A percentile compares a stretch with the other conserved stretches of the same genome.
Evolutionary conservation across 257 asterid species (phyloP).

Genomic region (Ligustrum vulgare): DNA sequence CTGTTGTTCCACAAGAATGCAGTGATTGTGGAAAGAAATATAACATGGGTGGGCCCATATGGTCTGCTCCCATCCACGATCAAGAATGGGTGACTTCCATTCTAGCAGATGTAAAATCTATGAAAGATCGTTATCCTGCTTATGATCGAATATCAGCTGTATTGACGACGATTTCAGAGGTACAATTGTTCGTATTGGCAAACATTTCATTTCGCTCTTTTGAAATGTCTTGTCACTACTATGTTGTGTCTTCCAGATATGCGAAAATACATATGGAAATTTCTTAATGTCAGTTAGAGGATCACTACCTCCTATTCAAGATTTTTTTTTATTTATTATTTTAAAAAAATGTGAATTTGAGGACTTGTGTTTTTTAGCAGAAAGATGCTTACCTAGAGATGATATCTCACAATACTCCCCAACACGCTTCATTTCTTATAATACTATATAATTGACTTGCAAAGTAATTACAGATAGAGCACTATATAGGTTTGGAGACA

Average conservation of each 20-base stretch:
- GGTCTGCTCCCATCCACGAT: constrained; percentile 98
- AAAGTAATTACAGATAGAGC: background rate
- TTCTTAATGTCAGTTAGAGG: background rate
- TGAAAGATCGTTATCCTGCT: constrained; percentile 81
- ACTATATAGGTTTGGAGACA: background rate
- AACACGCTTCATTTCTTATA: background rate
- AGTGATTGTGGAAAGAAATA: constrained; percentile 90
- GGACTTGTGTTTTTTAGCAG: background rate
- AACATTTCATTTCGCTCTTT: background rate
- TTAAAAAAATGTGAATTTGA: background rate
- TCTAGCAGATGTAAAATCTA: constrained; percentile 66
- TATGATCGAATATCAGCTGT: constrained; percentile 76
- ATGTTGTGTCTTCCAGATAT: background rate
- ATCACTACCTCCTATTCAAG: background rate
- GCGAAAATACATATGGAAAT: background rate
- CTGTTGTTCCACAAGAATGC: constrained; percentile 83
- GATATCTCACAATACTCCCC: background rate
- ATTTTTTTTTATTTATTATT: too few species aligned
- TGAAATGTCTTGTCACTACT: background rate
- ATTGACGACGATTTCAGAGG: constrained; percentile 94
- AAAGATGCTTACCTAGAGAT: background rate
- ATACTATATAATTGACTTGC: too few species aligned
- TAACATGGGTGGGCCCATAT: constrained; percentile 98
- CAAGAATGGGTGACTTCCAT: constrained; percentile 88
- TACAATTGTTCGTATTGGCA: constrained; percentile 25